phyloP scores from a whole-genome alignment of 495 filamentous ascomycete species.

The Emericellopsis terricola region DNA sequence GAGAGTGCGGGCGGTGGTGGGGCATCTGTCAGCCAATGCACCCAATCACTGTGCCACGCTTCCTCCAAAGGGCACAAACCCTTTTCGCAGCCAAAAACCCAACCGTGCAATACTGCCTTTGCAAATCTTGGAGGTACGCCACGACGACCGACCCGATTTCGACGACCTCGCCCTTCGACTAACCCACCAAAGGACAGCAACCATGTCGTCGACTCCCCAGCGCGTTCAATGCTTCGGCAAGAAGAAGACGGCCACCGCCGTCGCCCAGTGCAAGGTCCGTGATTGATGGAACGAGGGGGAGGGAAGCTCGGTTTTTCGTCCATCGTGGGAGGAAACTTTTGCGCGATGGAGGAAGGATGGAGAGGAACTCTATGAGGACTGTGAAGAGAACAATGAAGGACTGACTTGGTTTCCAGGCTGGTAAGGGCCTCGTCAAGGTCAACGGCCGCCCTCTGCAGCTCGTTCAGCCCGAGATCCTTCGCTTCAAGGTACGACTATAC shows the following conservation, averaged over 20 bases:
- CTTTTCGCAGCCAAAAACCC: not conserved
- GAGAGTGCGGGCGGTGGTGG: too few relatives aligned
- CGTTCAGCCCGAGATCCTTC: conserved; percentile 87
- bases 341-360: not conserved
- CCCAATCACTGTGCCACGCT: too few relatives aligned
- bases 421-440: conserved; percentile 92
- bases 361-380: not conserved
- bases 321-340: conserved; percentile 8
- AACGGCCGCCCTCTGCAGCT: conserved; percentile 92
- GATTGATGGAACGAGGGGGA: not conserved
- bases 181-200: conserved; percentile 13
- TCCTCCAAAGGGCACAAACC: conserved; percentile 1
- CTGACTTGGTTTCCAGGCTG: conserved; percentile 36
- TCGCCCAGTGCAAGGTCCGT: conserved; percentile 87
- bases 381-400: not conserved
- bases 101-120: not conserved
- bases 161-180: conserved; percentile 1
- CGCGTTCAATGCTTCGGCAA: conserved; percentile 93
- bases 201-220: conserved; percentile 57
- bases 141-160: conserved; percentile 1
- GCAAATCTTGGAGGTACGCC: too few relatives aligned
- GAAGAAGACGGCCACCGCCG: conserved; percentile 71
- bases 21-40: too few relatives aligned
- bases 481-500: conserved; percentile 59
- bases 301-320: not conserved